These are phyloP conservation scores for Aspergillus viridinutans DNA, from an alignment of 2,329 filamentous ascomycete species.

Conservation along the genomic window DNA sequence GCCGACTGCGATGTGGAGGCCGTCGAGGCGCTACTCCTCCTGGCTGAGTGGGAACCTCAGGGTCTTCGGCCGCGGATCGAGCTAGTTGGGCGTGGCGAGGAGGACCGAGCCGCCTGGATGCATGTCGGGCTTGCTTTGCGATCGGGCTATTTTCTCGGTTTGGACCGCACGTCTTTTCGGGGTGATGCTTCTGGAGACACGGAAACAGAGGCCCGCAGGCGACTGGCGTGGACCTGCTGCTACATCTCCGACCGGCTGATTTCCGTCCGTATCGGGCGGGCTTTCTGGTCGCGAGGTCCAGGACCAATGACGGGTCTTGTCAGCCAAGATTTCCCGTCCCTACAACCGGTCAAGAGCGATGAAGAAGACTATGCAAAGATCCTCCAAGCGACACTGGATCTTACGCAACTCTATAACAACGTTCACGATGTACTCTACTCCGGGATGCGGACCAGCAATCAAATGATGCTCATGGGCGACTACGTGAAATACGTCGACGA, in stretches of 20 bases:
- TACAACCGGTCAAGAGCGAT: conserved; percentile 55
- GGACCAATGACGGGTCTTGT: conserved; percentile 62
- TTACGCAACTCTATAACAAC: conserved; percentile 69
- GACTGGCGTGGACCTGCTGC: conserved; percentile 65
- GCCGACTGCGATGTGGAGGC: conserved; percentile 65
- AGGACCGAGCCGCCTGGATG: conserved; percentile 74
- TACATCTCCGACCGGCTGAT: conserved; percentile 66
- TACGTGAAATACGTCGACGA: conserved; percentile 74
- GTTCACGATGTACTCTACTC: conserved; percentile 71
- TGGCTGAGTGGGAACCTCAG: conserved; percentile 71
- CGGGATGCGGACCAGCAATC: conserved; percentile 64
- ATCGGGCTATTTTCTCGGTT: conserved; percentile 64
- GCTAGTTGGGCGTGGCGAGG: conserved; percentile 65
- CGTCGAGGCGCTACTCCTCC: conserved; percentile 64
- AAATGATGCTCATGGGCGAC: conserved; percentile 66
- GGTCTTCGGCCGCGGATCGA: conserved; percentile 57
- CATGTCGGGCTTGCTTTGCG: conserved; percentile 67
- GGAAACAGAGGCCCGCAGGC: conserved; percentile 57
- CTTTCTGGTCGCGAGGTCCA: conserved; percentile 69
- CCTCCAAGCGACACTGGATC: conserved; percentile 66
- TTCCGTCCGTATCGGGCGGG: conserved; percentile 66
- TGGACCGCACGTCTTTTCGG: conserved; percentile 65
- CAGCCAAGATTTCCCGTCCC: conserved; percentile 63
- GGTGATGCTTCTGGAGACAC: conserved; percentile 58
- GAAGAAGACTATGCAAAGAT: conserved; percentile 65